phyloP scores from a whole-genome alignment of 192 early-diverging fungal species.

The Entomortierella lignicola region DNA sequence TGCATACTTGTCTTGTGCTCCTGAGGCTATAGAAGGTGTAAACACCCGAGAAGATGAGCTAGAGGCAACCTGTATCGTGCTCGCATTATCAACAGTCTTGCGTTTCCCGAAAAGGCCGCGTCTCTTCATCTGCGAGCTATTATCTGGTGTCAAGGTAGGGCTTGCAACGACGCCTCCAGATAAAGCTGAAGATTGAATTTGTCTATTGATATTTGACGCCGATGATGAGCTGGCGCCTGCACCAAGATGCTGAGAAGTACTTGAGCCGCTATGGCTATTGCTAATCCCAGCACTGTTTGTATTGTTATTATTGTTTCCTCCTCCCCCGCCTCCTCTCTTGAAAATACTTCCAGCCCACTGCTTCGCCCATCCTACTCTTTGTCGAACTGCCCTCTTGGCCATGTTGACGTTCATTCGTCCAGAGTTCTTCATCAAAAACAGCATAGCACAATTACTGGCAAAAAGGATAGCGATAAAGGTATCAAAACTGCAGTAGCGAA shows the following conservation, averaged over 20 bases:
- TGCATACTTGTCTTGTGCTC: not conserved
- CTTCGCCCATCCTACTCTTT: slow-evolving; percentile 66
- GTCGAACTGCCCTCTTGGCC: slow-evolving; percentile 67
- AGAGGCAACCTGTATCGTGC: not conserved
- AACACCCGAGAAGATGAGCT: not conserved
- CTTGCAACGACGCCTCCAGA: not conserved
- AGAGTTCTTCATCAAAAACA: slow-evolving; percentile 67
- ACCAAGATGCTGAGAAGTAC: not conserved
- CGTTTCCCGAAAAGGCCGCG: slow-evolving; percentile 50
- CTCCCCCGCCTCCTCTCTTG: slow-evolving; percentile 6
- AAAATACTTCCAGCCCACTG: slow-evolving; percentile 66
- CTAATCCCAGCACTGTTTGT: not conserved
- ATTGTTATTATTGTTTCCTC: slow-evolving; percentile 13
- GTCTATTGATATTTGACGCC: slow-evolving; percentile 4
- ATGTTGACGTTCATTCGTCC: slow-evolving; percentile 68
- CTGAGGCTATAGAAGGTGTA: not conserved
- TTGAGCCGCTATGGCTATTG: slow-evolving; percentile 1
- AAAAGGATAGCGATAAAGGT: slow-evolving; percentile 63
- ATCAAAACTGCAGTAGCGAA: slow-evolving; percentile 64
- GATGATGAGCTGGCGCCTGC: not conserved
- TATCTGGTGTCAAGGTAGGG: not conserved
- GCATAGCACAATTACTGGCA: slow-evolving; percentile 61
- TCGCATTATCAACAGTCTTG: slow-evolving; percentile 4
- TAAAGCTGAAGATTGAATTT: not conserved
- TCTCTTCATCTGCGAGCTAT: slow-evolving; percentile 41